phyloP scores from a whole-genome alignment of 2,329 filamentous ascomycete species.

The Lachnellula hyalina region DNA sequence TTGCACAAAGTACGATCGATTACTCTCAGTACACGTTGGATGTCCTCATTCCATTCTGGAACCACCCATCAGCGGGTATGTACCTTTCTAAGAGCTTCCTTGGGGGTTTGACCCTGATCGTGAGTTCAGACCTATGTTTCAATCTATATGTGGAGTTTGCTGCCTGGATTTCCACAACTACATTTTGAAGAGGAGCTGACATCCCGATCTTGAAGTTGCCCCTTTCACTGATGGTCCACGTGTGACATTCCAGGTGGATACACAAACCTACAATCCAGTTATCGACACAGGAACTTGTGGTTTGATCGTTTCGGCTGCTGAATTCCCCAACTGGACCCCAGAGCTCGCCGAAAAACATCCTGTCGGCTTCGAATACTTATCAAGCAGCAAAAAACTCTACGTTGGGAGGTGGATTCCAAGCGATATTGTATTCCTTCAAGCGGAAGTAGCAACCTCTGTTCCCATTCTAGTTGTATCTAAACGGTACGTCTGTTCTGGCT shows the following conservation, averaged over 20 bases:
- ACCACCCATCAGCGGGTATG: not conserved
- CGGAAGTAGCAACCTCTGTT: not conserved
- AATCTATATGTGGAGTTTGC: not conserved
- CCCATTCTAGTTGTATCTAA: slow-evolving; percentile 4
- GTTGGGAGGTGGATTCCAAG: slow-evolving; percentile 9
- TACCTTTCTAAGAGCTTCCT: not conserved
- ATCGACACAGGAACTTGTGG: slow-evolving; percentile 10
- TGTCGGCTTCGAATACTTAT: slow-evolving; percentile 8
- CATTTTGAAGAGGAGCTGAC: no score
- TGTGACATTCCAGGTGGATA: not conserved
- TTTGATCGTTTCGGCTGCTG: slow-evolving; percentile 4
- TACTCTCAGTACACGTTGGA: not conserved
- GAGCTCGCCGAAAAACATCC: not conserved
- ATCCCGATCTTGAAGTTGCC: not conserved
- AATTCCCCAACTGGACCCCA: slow-evolving; percentile 2
- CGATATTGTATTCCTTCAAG: slow-evolving; percentile 1
- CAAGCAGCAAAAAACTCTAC: slow-evolving; percentile 6
- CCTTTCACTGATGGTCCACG: not conserved
- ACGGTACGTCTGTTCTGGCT: slow-evolving; percentile 2
- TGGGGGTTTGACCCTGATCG: not conserved
- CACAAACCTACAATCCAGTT: not conserved
- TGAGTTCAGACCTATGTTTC: not conserved
- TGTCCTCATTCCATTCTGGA: not conserved
- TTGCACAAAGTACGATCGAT: not conserved
- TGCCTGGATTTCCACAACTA: no score